These are phyloP conservation scores for Xylaria sp. DNA, from an alignment of 2,329 filamentous ascomycete genomes.

Conservation along the genomic window DNA sequence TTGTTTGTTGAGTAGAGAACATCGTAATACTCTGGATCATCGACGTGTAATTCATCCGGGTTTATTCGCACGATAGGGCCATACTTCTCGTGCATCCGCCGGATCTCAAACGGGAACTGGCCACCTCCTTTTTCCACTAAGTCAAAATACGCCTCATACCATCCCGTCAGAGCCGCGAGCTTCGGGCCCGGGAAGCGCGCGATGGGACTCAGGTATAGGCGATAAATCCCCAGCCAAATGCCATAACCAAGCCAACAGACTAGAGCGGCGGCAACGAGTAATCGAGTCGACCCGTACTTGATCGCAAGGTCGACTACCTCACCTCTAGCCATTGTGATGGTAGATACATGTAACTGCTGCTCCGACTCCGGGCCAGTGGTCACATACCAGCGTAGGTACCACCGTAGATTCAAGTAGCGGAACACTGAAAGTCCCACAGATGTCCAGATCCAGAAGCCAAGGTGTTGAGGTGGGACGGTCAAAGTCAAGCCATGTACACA, in stretches of 20 bases:
- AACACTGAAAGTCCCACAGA: neutral
- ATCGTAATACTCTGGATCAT: slow-evolving; percentile 24
- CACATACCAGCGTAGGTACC: neutral
- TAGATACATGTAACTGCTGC: neutral
- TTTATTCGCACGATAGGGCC: slow-evolving; percentile 32
- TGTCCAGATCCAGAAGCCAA: neutral
- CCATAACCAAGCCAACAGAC: slow-evolving; percentile 13
- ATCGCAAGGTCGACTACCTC: neutral
- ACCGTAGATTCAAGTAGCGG: neutral
- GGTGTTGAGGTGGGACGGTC: neutral
- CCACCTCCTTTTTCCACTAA: slow-evolving; percentile 26
- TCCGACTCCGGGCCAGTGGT: neutral
- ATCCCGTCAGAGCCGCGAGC: slow-evolving; percentile 26
- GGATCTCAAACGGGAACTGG: slow-evolving; percentile 25
- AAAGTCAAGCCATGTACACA: neutral
- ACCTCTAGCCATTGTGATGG: neutral
- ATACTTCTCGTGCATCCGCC: slow-evolving; percentile 25
- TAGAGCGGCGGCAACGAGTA: neutral
- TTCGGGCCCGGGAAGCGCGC: slow-evolving; percentile 29
- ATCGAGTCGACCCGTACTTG: neutral
- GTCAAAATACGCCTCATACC: slow-evolving; percentile 34
- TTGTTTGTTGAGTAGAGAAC: slow-evolving; percentile 16
- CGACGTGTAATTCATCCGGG: slow-evolving; percentile 27
- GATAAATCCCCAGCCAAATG: slow-evolving; percentile 19
- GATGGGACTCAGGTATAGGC: slow-evolving; percentile 24